Evolutionary conservation across 2,329 filamentous ascomycete genomes (phyloP), one percentile per base, ranked within the genome.

Genomic region (Remersonia thermophila): DNA sequence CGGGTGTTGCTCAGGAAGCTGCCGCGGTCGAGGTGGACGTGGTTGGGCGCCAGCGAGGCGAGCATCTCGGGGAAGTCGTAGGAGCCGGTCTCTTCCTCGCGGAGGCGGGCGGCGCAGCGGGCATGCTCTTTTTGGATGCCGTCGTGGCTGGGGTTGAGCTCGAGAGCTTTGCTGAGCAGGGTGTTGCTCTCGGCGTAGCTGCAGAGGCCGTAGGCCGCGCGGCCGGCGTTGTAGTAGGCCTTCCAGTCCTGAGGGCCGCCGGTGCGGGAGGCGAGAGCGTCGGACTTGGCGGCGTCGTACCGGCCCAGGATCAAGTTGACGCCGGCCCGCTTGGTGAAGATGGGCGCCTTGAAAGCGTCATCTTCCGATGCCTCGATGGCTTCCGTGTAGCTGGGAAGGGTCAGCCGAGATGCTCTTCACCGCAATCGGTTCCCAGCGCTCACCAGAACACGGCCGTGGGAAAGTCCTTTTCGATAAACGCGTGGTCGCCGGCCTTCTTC

Each of bases 151-250:
- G 47, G 30, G 18, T 52, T 49, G 5, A 50, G 37, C 5, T 40
- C 34, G 2, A 56, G 41, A 0, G 55, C 54, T 1, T 38, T 37
- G 9, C 50, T 47, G 1, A 56, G 49, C 32, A 53, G 36, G 7
- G 38, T 18, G 7, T 48, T 47, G 40, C 47, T 48, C 1, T 34
- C 17, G 4, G 31, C 7, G 42, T 57, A 59, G 15, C 54, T 42
- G 28, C 55, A 49, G 0, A 61, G 51, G 3, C 51, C 55, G 38
- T 60, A 60, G 3, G 55, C 47, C 2, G 57, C 56, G 7, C 50
- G 50, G 1, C 54, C 56, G 1, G 56, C 58, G 7, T 51, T 52
- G 34, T 51, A 51, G 41, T 57, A 53, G 1, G 52, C 49, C 27
- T 51, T 54, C 56, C 56, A 59, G 41, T 58, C 55, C 2, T 38